phyloP scores from a whole-genome alignment of 305 asterid genomes.

The Fraxinus paxiana region DNA sequence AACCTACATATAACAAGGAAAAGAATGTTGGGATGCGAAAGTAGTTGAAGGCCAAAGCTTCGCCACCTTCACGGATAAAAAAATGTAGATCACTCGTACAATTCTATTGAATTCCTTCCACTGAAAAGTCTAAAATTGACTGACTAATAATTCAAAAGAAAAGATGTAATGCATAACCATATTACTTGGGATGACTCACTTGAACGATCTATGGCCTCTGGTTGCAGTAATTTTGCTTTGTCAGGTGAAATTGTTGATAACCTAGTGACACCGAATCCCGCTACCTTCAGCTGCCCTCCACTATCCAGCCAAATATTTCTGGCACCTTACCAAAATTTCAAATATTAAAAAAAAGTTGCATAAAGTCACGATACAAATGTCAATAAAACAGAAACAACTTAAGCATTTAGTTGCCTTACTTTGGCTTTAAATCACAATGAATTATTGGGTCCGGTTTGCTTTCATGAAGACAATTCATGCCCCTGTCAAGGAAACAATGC shows the following conservation, averaged over 20 bases:
- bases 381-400: slow-evolving; percentile 27
- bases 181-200: slow-evolving; percentile 45
- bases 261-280: slow-evolving; percentile 81
- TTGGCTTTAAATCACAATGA: slow-evolving; percentile 91
- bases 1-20: slow-evolving; percentile 40
- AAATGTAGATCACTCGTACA: not conserved
- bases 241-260: slow-evolving; percentile 61
- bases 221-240: slow-evolving; percentile 70
- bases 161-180: not conserved
- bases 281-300: slow-evolving; percentile 95
- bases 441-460: slow-evolving; percentile 94
- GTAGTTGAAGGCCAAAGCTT: slow-evolving; percentile 7
- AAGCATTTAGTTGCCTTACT: slow-evolving; percentile 83
- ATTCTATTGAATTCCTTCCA: not conserved
- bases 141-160: not conserved
- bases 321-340: slow-evolving; percentile 92
- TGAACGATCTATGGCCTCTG: slow-evolving; percentile 65
- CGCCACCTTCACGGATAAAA: not conserved
- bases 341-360: slow-evolving; percentile 47
- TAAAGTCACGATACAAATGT: slow-evolving; percentile 10
- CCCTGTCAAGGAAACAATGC: slow-evolving; percentile 51
- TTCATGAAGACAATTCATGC: slow-evolving; percentile 95
- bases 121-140: not conserved
- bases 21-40: not conserved
- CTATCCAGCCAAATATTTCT: slow-evolving; percentile 98